Percentiles rank a stretch among this genome's conserved stretches.
Conservation (phyloP, 108 stramenopile species). For the Phaeodactylum tricornutum region DNA sequence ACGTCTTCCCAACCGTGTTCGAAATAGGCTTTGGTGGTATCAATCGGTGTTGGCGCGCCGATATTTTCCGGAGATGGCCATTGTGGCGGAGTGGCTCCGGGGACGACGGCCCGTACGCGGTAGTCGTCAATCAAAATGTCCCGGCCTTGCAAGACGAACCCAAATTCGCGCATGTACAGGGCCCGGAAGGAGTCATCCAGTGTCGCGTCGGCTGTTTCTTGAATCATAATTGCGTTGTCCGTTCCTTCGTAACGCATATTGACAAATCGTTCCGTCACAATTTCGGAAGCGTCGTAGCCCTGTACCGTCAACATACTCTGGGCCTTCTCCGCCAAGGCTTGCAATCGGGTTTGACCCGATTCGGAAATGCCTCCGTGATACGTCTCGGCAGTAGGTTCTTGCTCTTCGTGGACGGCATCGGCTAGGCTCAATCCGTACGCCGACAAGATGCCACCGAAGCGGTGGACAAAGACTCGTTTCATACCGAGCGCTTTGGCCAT, state of each 20-base stretch:
- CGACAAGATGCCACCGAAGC: conserved; percentile 92
- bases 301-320: conserved; percentile 52
- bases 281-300: conserved; percentile 59
- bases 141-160: conserved; percentile 81
- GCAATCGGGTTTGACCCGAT: conserved; percentile 46
- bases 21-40: conserved; percentile 78
- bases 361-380: conserved; percentile 27
- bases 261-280: conserved; percentile 64
- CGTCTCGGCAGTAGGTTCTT: conserved; percentile 83
- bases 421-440: conserved; percentile 93
- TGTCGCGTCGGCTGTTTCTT: conserved; percentile 16
- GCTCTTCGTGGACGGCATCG: conserved; percentile 90
- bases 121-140: conserved; percentile 93
- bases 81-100: conserved; percentile 25
- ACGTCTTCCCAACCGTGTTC: conserved; percentile 87
- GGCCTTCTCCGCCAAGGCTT: conserved; percentile 46
- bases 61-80: conserved; percentile 21
- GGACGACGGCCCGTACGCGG: conserved; percentile 87
- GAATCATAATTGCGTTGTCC: conserved; percentile 91
- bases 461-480: conserved; percentile 84
- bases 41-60: conserved; percentile 38
- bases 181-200: conserved; percentile 55
- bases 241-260: conserved; percentile 95
- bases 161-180: conserved; percentile 86
- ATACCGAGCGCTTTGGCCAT: conserved; percentile 92